Conservation (phyloP, 805 yeast species). For the Yarrowia sp. region DNA sequence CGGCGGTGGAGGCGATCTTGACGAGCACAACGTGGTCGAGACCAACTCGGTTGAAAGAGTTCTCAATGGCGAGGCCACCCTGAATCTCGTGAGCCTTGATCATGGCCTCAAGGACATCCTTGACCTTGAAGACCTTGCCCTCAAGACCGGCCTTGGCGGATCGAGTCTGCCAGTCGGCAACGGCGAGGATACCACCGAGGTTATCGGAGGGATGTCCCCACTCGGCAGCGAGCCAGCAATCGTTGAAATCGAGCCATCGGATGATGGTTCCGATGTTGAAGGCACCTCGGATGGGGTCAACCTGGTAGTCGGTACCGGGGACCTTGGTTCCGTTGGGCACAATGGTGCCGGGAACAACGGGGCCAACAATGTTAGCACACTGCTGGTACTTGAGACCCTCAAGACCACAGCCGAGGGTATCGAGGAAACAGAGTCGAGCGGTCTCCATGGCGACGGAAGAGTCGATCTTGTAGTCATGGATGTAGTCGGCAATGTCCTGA, state of each 20-base stretch:
- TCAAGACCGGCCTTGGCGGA: slow-evolving; percentile 41
- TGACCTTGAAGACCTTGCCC: slow-evolving; percentile 46
- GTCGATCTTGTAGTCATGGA: slow-evolving; percentile 46
- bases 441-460: slow-evolving; percentile 51
- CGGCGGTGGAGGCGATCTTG: slow-evolving; percentile 60
- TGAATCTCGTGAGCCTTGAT: slow-evolving; percentile 63
- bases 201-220: slow-evolving; percentile 69
- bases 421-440: slow-evolving; percentile 53
- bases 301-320: slow-evolving; percentile 49
- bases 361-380: slow-evolving; percentile 49
- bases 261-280: slow-evolving; percentile 55
- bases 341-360: slow-evolving; percentile 54
- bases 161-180: slow-evolving; percentile 55
- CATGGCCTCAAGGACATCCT: slow-evolving; percentile 54
- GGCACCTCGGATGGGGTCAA: slow-evolving; percentile 59
- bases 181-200: slow-evolving; percentile 56
- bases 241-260: slow-evolving; percentile 61
- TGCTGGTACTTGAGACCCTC: slow-evolving; percentile 55
- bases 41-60: slow-evolving; percentile 58
- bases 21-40: slow-evolving; percentile 58
- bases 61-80: slow-evolving; percentile 56
- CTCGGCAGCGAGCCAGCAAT: slow-evolving; percentile 67
- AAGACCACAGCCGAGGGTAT: slow-evolving; percentile 58
- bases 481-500: slow-evolving; percentile 49
- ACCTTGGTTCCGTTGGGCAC: slow-evolving; percentile 57